Evolutionary conservation across 2,329 filamentous ascomycete species (phyloP).

Genomic region (Amphichorda felina): DNA sequence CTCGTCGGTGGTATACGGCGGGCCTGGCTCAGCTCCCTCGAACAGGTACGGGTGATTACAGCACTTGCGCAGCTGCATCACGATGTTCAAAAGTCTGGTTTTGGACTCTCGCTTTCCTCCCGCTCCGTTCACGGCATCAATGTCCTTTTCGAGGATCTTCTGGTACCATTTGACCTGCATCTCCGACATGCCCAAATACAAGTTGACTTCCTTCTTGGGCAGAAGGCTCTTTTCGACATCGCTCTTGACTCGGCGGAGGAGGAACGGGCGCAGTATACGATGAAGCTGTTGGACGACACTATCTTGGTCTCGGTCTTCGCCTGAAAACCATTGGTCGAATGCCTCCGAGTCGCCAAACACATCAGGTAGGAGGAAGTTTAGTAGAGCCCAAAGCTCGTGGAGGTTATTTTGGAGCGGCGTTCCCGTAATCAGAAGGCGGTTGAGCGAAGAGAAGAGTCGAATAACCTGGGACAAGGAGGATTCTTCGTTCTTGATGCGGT

Average conservation of each 20-base stretch:
- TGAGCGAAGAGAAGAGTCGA: constrained; percentile 88
- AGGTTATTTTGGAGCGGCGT: constrained; percentile 97
- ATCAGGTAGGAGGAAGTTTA: constrained; percentile 96
- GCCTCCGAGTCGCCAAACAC: constrained; percentile 95
- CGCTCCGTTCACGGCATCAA: constrained; percentile 94
- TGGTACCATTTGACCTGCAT: constrained; percentile 99
- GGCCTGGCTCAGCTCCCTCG: constrained; percentile 91
- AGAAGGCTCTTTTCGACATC: constrained; percentile 97
- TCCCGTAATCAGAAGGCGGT: constrained; percentile 88
- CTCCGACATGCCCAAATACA: constrained; percentile 96
- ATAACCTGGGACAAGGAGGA: constrained; percentile 95
- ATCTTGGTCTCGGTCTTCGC: constrained; percentile 82
- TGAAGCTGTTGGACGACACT: constrained; percentile 94
- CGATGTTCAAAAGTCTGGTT: constrained; percentile 91
- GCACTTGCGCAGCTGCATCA: constrained; percentile 98
- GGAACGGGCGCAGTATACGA: constrained; percentile 81
- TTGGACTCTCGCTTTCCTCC: constrained; percentile 96
- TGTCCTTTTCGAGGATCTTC: constrained; percentile 97
- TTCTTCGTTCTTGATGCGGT: constrained; percentile 99
- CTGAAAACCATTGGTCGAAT: constrained; percentile 97
- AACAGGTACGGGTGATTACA: constrained; percentile 98
- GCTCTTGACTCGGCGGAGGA: constrained; percentile 90
- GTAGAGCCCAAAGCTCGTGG: constrained; percentile 91
- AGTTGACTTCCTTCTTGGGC: constrained; percentile 93
- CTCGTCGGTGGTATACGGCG: constrained; percentile 95